Base-by-base conservation (phyloP, 805 yeast genomes). In the Saturnispora sekii region DNA sequence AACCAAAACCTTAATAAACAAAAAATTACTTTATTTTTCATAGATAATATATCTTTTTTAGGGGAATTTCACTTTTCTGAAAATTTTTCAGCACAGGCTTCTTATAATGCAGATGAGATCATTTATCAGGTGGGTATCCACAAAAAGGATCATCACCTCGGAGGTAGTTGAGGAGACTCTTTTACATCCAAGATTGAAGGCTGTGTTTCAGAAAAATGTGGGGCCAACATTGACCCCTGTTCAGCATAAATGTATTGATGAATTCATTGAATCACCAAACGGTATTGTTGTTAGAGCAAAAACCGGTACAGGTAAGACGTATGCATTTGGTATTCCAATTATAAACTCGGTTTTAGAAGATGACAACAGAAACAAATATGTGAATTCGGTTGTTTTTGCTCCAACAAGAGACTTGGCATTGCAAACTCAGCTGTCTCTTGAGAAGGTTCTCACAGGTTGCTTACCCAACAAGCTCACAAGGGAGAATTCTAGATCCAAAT, bases 301-400 rank as follows among this genome's bases (percentile, higher is more conserved):
- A 61, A 88, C 97, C 3, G 97, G 97, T 60, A 88, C 97, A 2
- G 97, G 97, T 57, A 88, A 88, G 62, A 88, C 97, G 0, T 77
- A 84, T 50, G 94, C 96, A 0, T 88, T 86, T 61, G 81, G 89
- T 48, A 68, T 89, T 36, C 96, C 96, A 2, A 66, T 84, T 10
- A 65, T 86, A 38, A 83, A 86, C 57, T 73, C 76, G 38, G 64
- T 72, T 47, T 51, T 66, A 52, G 17, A 38, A 8, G 30, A n/a
- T 3, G 34, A 21, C 14, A 55, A 55, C 47, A 59, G 53, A 40
- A 59, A 55, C 45, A 57, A 60, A 5, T 60, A 66, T 35, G 81
- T 77, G 15, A 68, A 73, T 51, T 70, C 87, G 30, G 73, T 89
- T 47, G 76, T 88, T 18, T 73, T 88, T 45, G 82, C 90, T 3